These are phyloP conservation scores for Lentinus brumalis DNA, from an alignment of 768 basidiomycete species.

Conservation along the genomic window DNA sequence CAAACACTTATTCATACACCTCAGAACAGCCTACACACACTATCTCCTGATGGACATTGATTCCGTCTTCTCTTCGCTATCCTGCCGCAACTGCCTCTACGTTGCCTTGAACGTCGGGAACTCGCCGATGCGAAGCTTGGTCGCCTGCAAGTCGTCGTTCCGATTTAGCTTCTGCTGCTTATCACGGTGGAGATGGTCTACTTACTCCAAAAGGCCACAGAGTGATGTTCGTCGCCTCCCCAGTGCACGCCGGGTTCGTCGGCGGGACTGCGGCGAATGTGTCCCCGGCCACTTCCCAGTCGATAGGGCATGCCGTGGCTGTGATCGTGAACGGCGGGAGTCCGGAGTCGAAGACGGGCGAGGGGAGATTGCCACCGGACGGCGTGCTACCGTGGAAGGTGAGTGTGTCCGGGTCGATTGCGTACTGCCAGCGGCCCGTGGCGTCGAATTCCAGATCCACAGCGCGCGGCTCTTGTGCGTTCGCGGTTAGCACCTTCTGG, in stretches of 20 bases:
- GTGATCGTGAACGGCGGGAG: conserved; percentile 49
- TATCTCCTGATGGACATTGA: neutral
- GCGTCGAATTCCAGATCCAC: conserved; percentile 54
- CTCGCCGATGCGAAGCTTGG: conserved; percentile 36
- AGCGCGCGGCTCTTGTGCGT: conserved; percentile 46
- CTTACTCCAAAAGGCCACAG: conserved; percentile 53
- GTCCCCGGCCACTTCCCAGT: conserved; percentile 48
- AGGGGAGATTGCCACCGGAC: conserved; percentile 27
- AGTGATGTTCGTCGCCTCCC: conserved; percentile 42
- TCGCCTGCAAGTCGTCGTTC: conserved; percentile 24
- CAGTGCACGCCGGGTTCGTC: conserved; percentile 45
- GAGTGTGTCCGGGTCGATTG: conserved; percentile 48
- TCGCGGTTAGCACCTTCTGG: conserved; percentile 40
- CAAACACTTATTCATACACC: neutral
- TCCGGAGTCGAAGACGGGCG: conserved; percentile 46
- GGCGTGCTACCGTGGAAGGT: conserved; percentile 29
- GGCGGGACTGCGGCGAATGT: conserved; percentile 53
- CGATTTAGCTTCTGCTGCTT: no score
- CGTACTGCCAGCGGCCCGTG: conserved; percentile 51
- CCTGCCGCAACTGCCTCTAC: neutral
- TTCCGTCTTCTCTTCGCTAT: neutral
- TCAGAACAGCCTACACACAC: neutral
- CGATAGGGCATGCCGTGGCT: conserved; percentile 51
- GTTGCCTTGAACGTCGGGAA: conserved; percentile 30
- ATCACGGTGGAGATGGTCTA: conserved; percentile 1